Conservation (phyloP, 768 basidiomycete species). For the Sarcodon aspratus region DNA sequence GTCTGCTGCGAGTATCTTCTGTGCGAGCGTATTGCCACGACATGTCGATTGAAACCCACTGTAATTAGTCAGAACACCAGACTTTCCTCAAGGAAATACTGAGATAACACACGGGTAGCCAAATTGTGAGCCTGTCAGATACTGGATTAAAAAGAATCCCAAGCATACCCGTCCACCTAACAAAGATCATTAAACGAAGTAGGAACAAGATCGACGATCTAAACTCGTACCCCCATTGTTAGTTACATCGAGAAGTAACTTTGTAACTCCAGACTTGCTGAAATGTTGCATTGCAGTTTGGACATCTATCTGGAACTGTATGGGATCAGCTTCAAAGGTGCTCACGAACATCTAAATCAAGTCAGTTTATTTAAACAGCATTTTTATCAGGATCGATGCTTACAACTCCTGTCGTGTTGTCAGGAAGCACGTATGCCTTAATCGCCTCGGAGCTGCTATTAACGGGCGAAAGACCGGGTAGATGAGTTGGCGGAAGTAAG, state of each 20-base stretch:
- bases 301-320: conserved; percentile 39
- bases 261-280: conserved; percentile 34
- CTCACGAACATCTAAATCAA: conserved; percentile 43
- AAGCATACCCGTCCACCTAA: conserved; percentile 50
- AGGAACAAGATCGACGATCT: background rate
- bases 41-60: conserved; percentile 47
- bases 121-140: conserved; percentile 36
- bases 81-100: background rate
- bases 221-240: conserved; percentile 44
- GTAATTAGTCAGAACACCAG: background rate
- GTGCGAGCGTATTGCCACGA: conserved; percentile 45
- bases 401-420: conserved; percentile 48
- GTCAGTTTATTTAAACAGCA: background rate
- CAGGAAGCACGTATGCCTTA: conserved; percentile 44
- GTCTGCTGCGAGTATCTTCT: conserved; percentile 43
- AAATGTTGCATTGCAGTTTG: conserved; percentile 33
- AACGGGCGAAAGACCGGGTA: conserved; percentile 33
- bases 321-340: conserved; percentile 39
- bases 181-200: background rate
- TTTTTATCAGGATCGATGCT: conserved; percentile 9
- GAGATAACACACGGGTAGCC: conserved; percentile 34
- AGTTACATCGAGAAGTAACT: conserved; percentile 44
- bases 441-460: conserved; percentile 39
- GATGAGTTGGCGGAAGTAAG: conserved; percentile 33
- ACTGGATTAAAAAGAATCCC: conserved; percentile 48